Conservation (phyloP, 2,329 filamentous ascomycete species). For the Cercospora beticola region DNA sequence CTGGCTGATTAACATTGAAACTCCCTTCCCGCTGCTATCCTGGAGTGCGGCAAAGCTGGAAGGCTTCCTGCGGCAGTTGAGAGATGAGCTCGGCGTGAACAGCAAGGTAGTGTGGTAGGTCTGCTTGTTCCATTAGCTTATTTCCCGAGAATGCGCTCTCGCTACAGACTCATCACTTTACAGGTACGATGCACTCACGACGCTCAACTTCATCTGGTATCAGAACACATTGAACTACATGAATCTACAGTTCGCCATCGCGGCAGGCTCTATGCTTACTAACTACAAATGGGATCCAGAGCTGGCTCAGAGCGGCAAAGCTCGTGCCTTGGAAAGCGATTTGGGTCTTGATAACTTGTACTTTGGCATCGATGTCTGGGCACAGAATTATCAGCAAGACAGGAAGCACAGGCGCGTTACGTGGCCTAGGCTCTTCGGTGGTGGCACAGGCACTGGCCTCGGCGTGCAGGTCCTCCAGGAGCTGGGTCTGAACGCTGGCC, state of each 20-base stretch:
- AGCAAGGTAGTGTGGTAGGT: slow-evolving; percentile 43
- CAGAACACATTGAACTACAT: slow-evolving; percentile 45
- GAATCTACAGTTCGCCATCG: slow-evolving; percentile 43
- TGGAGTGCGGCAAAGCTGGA: slow-evolving; percentile 38
- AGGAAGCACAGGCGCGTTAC: slow-evolving; percentile 37
- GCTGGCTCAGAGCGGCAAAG: slow-evolving; percentile 31
- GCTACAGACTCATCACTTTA: slow-evolving; percentile 5
- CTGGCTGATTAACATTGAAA: slow-evolving; percentile 51
- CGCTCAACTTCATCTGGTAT: slow-evolving; percentile 44
- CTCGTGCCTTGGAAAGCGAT: slow-evolving; percentile 30
- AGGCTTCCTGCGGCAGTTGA: slow-evolving; percentile 43
- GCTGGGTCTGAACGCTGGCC: slow-evolving; percentile 40
- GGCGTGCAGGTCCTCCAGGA: slow-evolving; percentile 42
- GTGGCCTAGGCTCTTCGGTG: slow-evolving; percentile 41
- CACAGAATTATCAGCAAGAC: slow-evolving; percentile 41
- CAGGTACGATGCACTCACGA: slow-evolving; percentile 50
- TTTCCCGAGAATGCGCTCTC: not conserved
- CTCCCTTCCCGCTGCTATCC: slow-evolving; percentile 38
- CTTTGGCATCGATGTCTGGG: slow-evolving; percentile 50
- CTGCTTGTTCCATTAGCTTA: not conserved
- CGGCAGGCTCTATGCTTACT: slow-evolving; percentile 44
- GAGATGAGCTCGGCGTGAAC: slow-evolving; percentile 35
- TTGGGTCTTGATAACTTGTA: slow-evolving; percentile 37
- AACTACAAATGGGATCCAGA: slow-evolving; percentile 48
- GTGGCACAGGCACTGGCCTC: slow-evolving; percentile 45